These are phyloP conservation scores for sweet orange (Citrus sinensis) DNA, from an alignment of 345 rosid species.

Conservation along the genomic window DNA sequence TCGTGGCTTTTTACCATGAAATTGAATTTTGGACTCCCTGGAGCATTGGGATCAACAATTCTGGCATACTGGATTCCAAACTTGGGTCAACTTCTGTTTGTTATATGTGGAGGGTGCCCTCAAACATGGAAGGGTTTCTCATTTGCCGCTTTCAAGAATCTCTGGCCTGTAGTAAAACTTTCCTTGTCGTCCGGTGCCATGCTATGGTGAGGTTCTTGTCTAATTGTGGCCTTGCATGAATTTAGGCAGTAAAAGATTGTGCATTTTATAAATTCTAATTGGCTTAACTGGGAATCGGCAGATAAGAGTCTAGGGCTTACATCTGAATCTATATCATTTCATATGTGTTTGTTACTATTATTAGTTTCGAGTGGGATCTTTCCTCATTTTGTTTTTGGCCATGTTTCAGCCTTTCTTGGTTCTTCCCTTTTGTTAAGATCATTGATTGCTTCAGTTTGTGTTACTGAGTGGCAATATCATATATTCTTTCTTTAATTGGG, in stretches of 20 bases:
- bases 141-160: constrained; percentile 54
- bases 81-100: constrained; percentile 57
- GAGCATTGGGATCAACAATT: constrained; percentile 60
- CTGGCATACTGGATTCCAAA: constrained; percentile 81
- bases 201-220: constrained; percentile 49
- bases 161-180: constrained; percentile 60
- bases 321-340: background rate
- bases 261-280: background rate
- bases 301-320: background rate
- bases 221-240: background rate
- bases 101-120: constrained; percentile 57
- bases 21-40: constrained; percentile 49
- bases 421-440: background rate
- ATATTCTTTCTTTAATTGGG: no score
- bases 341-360: background rate
- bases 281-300: background rate
- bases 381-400: background rate
- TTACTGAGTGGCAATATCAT: background rate
- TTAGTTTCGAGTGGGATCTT: background rate
- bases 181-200: constrained; percentile 73
- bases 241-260: background rate
- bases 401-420: background rate
- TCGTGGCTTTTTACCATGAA: constrained; percentile 64
- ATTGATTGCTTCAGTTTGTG: background rate
- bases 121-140: constrained; percentile 77